Conservation (phyloP, 306 rosid species). For the Vicia faba region DNA sequence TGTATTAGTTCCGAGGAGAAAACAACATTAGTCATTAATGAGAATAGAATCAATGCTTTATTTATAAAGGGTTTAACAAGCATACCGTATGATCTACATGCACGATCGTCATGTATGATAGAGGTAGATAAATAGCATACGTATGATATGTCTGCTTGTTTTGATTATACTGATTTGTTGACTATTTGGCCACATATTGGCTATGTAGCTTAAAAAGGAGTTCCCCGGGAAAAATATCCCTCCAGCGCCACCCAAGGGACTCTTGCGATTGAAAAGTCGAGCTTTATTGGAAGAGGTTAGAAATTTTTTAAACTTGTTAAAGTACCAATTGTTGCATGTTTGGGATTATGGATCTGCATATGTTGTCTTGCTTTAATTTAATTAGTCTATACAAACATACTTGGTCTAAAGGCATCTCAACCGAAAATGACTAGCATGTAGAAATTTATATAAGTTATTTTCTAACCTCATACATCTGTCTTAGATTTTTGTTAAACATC, state of each 20-base stretch:
- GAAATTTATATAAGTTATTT: constrained; percentile 15
- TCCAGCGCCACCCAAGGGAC: constrained; percentile 93
- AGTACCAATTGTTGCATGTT: constrained; percentile 29
- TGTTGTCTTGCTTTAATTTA: constrained; percentile 33
- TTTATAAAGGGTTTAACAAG: constrained; percentile 7
- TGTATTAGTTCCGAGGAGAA: constrained; percentile 4
- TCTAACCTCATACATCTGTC: constrained; percentile 3
- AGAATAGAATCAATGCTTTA: constrained; percentile 10
- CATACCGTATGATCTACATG: not conserved
- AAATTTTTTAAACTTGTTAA: constrained; percentile 35
- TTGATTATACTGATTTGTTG: constrained; percentile 34
- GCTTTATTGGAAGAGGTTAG: constrained; percentile 92
- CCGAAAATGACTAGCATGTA: constrained; percentile 18
- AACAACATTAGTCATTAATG: constrained; percentile 1
- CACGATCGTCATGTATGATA: constrained; percentile 3
- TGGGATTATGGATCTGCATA: constrained; percentile 32
- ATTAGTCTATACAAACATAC: not conserved
- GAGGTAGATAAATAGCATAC: constrained; percentile 16
- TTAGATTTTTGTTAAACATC: constrained; percentile 28
- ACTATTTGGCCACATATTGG: constrained; percentile 33
- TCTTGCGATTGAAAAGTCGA: constrained; percentile 80
- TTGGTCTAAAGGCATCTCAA: constrained; percentile 18
- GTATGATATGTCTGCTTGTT: constrained; percentile 20
- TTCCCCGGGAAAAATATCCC: constrained; percentile 84
- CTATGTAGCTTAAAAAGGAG: constrained; percentile 71